Percentiles rank a stretch among this genome's conserved stretches.
Conservation (phyloP, 2,329 filamentous ascomycete genomes). For the Hysterium pulicare region DNA sequence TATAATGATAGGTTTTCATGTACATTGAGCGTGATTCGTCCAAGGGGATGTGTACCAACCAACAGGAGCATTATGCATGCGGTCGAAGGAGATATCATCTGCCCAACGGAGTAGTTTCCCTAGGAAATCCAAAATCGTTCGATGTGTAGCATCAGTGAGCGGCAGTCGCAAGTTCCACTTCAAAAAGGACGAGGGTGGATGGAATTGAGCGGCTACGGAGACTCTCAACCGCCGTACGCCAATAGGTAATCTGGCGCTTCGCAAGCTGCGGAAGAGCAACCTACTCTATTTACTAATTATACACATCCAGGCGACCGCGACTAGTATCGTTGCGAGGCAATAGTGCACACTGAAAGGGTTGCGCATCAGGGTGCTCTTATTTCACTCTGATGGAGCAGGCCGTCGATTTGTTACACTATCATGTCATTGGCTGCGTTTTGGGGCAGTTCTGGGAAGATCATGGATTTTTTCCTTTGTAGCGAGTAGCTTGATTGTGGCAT, state of each 20-base stretch:
- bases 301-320: conserved; percentile 15
- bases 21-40: too few relatives aligned
- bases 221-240: conserved; percentile 1
- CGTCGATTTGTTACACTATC: conserved; percentile 1
- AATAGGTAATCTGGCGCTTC: conserved; percentile 2
- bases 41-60: too few relatives aligned
- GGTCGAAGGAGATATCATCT: too few relatives aligned
- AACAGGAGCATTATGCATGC: too few relatives aligned
- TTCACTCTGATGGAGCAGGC: conserved; percentile 20
- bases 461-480: conserved; percentile 11
- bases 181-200: too few relatives aligned
- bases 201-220: not conserved
- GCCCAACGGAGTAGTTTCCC: too few relatives aligned
- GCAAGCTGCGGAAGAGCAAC: not conserved
- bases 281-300: conserved; percentile 13
- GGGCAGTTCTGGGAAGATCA: conserved; percentile 4
- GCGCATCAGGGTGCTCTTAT: conserved; percentile 28
- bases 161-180: too few relatives aligned
- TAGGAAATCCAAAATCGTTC: too few relatives aligned
- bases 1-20: too few relatives aligned
- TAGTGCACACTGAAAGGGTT: conserved; percentile 9
- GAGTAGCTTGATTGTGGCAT: conserved; percentile 23
- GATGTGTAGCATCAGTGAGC: too few relatives aligned
- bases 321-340: conserved; percentile 9
- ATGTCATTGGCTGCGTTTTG: conserved; percentile 3